Base-by-base conservation (phyloP, 129 eudicot species). In the Flaveria ramosissima region DNA sequence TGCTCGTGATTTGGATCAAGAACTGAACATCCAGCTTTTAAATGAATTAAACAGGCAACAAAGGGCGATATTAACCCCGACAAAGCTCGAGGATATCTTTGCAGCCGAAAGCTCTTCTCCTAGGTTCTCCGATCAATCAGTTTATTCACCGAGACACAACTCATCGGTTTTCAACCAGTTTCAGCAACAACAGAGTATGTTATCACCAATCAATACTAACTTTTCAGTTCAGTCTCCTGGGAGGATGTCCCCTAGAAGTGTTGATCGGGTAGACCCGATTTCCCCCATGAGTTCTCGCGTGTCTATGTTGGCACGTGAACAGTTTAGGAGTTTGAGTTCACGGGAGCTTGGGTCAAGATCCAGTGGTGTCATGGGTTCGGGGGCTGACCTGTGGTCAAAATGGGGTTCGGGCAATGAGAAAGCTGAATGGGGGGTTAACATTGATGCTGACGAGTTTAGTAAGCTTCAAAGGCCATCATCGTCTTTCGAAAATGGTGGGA, bases 291-390 rank as follows among this genome's bases (percentile, higher is more conserved):
- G 92, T 57, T 77, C 97, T 23, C 83, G 92, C 3, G 74, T 82
- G 10, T 82, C 97, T 0, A 85, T 83, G 73, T 30, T 89, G 74
- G 83, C 86, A 21, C 88, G 86, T 9, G 92, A 90, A 43, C 91
- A 88, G 75, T 85, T 92, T 9, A 81, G 96, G 55, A 92, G 97
- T 68, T 90, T 89, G 36, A 92, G 97, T 72, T 92, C 96, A 13
- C 89, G 96, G 2, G 92, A 89, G 17, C 96, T 92, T 23, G 91
- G 92, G 1, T 84, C 91, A 41, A 85, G 82, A 53, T 82, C 83
- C 14, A 75, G 79, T 70, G 83, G 80, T 9, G 66, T 75, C 45
- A 51, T 66, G 41, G 90, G 83, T 32, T 68, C 85, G 1, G 74
- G 80, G 10, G 86, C 60, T 46, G 88, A 83, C 41, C 70, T 80